Evolutionary conservation across 805 yeast genomes (phyloP).

Genomic region (Wickerhamiella cacticola): DNA sequence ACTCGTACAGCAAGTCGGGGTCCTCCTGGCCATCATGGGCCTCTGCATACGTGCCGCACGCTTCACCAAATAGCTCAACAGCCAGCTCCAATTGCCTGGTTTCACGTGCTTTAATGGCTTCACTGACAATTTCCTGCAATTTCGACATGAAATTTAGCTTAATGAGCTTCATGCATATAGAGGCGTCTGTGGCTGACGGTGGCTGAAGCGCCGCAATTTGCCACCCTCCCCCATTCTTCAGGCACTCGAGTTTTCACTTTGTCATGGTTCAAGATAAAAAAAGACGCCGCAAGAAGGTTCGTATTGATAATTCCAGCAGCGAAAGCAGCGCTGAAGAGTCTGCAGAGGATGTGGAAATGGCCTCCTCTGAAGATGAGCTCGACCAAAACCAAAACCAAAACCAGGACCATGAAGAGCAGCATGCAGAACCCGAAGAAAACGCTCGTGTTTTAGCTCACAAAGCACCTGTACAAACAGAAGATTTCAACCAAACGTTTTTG

Average conservation of each 20-base stretch:
- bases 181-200: too few relatives aligned
- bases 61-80: slow-evolving; percentile 55
- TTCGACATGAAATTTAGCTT: neutral
- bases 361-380: slow-evolving; percentile 5
- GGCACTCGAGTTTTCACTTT: too few relatives aligned
- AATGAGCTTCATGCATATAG: too few relatives aligned
- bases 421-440: slow-evolving; percentile 4
- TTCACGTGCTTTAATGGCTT: slow-evolving; percentile 56
- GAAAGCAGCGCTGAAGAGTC: slow-evolving; percentile 14
- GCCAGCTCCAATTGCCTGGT: slow-evolving; percentile 56
- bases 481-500: slow-evolving; percentile 34
- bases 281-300: slow-evolving; percentile 23
- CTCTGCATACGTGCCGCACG: slow-evolving; percentile 46
- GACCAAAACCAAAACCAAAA: slow-evolving; percentile 5
- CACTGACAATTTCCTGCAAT: slow-evolving; percentile 35
- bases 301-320: slow-evolving; percentile 19
- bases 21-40: slow-evolving; percentile 49
- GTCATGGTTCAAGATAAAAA: slow-evolving; percentile 17
- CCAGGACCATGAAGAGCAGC: slow-evolving; percentile 16
- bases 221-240: neutral
- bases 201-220: too few relatives aligned
- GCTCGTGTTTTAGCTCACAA: slow-evolving; percentile 21
- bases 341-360: slow-evolving; percentile 5
- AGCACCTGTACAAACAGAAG: slow-evolving; percentile 15
- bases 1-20: slow-evolving; percentile 58